Conservation (phyloP, 768 basidiomycete genomes). For the Favolaschia claudopus region DNA sequence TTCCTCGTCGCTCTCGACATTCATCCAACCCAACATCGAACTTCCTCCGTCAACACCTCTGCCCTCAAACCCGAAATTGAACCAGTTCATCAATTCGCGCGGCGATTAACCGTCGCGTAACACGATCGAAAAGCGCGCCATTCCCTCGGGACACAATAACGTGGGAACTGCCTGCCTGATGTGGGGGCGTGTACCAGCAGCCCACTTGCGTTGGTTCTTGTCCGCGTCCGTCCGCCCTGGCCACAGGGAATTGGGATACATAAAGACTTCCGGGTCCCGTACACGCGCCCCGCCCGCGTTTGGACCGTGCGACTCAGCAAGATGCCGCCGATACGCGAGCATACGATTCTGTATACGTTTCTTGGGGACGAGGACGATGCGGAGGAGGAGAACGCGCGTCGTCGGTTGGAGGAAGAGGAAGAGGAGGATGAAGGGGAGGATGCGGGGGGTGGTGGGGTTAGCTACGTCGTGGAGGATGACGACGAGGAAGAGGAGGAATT, state of each 20-base stretch:
- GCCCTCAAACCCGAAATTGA: no score
- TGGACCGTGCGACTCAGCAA: neutral
- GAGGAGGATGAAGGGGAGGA: no score
- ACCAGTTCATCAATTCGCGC: neutral
- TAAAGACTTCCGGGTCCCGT: no score
- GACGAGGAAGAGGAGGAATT: neutral
- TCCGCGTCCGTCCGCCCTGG: neutral
- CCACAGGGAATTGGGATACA: no score
- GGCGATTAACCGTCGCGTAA: neutral
- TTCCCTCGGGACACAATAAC: constrained; percentile 15
- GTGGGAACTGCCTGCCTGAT: constrained; percentile 1
- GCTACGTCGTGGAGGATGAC: neutral
- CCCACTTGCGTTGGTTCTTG: neutral
- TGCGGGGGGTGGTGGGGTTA: no score
- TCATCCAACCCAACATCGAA: no score
- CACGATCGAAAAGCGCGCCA: constrained; percentile 8
- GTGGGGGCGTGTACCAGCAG: neutral
- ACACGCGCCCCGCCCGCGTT: neutral
- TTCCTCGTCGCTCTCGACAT: no score
- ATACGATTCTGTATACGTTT: constrained; percentile 23
- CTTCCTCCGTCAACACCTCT: no score
- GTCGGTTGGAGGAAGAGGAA: no score
- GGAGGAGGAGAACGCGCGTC: neutral
- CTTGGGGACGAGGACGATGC: constrained; percentile 26
- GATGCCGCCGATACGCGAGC: constrained; percentile 29